Conservation (phyloP, 257 asterid genomes). For the Solanum boliviense region DNA sequence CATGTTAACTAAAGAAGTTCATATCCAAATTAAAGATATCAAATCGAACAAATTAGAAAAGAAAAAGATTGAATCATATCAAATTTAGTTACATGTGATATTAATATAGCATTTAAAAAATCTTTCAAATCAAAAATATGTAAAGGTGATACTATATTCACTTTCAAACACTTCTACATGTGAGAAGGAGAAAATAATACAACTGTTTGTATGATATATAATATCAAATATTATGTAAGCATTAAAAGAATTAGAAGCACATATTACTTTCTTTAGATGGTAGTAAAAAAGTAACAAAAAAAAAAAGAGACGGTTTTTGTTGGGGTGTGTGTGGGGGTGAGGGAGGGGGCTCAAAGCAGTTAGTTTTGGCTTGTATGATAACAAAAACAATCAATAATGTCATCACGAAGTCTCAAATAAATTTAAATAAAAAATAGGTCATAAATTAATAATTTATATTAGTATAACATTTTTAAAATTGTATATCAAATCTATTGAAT, state of each 20-base stretch:
- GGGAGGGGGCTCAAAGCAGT: not conserved
- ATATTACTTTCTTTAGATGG: not conserved
- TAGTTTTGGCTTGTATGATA: not conserved
- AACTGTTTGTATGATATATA: not conserved
- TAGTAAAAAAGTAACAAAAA: not conserved
- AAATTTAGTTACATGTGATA: no score
- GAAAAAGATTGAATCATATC: not conserved
- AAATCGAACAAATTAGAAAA: not conserved
- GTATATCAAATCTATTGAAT: not conserved
- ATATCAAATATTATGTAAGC: not conserved
- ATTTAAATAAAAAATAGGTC: no score
- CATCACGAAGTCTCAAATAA: not conserved
- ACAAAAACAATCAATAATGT: not conserved
- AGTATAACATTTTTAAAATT: no score
- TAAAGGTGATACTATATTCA: not conserved
- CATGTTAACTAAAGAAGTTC: no score
- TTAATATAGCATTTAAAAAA: no score
- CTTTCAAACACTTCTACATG: not conserved
- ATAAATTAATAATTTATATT: no score
- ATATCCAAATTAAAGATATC: no score
- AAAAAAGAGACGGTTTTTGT: not conserved
- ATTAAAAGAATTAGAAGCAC: not conserved
- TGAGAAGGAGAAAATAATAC: not conserved
- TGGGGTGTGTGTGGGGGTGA: not conserved
- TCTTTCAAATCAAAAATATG: not conserved